These are phyloP conservation scores for Aciculosporium take DNA, from an alignment of 2,329 filamentous ascomycete genomes.

Conservation along the genomic window DNA sequence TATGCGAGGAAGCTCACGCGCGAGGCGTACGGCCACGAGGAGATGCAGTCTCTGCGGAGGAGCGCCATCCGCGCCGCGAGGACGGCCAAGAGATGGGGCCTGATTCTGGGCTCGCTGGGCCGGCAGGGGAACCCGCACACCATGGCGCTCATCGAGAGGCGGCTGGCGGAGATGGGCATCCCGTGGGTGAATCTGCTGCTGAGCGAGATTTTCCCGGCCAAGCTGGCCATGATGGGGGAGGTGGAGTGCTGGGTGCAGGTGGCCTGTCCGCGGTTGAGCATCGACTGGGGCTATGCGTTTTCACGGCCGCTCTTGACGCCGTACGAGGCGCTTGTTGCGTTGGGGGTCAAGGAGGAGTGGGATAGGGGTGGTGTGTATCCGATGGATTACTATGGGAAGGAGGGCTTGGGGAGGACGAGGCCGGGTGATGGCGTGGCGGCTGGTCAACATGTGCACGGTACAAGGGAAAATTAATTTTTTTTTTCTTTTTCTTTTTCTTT, in stretches of 20 bases:
- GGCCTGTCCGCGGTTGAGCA: slow-evolving; percentile 88
- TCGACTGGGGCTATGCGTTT: slow-evolving; percentile 98
- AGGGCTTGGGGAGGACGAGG: slow-evolving; percentile 73
- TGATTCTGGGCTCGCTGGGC: slow-evolving; percentile 85
- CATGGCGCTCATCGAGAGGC: slow-evolving; percentile 69
- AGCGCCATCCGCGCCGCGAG: slow-evolving; percentile 65
- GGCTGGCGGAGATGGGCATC: slow-evolving; percentile 56
- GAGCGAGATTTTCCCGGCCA: slow-evolving; percentile 92
- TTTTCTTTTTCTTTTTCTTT: not conserved
- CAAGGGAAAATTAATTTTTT: not conserved
- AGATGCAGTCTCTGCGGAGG: slow-evolving; percentile 71
- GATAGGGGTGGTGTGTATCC: slow-evolving; percentile 52
- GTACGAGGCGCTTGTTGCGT: slow-evolving; percentile 85
- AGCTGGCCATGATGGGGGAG: slow-evolving; percentile 82
- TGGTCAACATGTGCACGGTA: not conserved
- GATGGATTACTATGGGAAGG: slow-evolving; percentile 96
- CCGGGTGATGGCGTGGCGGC: slow-evolving; percentile 14
- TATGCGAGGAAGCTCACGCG: slow-evolving; percentile 85
- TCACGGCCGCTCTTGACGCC: slow-evolving; percentile 76
- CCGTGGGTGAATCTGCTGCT: slow-evolving; percentile 76
- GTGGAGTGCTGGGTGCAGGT: slow-evolving; percentile 98
- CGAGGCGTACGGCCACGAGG: slow-evolving; percentile 81
- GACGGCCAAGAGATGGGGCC: slow-evolving; percentile 74
- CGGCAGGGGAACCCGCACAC: slow-evolving; percentile 94
- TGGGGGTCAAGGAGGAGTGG: slow-evolving; percentile 69